Percentiles rank a stretch among this genome's conserved stretches.
phyloP scores from a whole-genome alignment of 2,329 filamentous ascomycete species.

The Dactylonectria estremocensis region DNA sequence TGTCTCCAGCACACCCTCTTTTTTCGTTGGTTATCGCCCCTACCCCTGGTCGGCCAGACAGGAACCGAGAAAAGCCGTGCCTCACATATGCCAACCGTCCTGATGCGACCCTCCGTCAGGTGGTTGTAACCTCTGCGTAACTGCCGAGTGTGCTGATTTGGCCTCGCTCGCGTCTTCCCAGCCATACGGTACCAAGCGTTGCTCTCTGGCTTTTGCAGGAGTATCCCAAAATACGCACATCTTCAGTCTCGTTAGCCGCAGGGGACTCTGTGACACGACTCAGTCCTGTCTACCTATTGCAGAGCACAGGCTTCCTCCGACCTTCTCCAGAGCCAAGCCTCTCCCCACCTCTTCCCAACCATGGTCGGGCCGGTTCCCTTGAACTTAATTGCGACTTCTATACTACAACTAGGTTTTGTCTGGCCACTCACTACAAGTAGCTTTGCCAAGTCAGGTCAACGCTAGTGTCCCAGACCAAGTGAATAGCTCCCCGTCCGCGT shows the following conservation, averaged over 20 bases:
- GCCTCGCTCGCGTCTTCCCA: not conserved
- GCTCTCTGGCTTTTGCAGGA: not conserved
- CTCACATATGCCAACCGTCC: conserved; percentile 4
- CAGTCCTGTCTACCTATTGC: not conserved
- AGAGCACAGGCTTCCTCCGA: not conserved
- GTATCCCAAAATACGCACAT: not conserved
- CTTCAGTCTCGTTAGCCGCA: not conserved
- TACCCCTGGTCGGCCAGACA: not conserved
- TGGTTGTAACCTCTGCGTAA: not conserved
- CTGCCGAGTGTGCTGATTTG: not conserved
- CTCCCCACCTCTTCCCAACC: not conserved
- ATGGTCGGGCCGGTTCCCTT: not conserved
- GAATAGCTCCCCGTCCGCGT: not conserved
- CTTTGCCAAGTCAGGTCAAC: not conserved
- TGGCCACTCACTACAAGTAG: not conserved
- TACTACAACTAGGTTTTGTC: too few relatives aligned
- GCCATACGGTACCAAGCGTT: not conserved
- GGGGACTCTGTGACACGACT: too few relatives aligned
- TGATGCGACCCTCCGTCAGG: conserved; percentile 1
- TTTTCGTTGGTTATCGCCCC: not conserved
- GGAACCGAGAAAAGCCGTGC: not conserved
- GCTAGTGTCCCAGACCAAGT: not conserved
- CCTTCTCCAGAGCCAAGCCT: not conserved
- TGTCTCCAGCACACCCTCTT: not conserved
- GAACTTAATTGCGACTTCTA: not conserved